phyloP scores from a whole-genome alignment of 129 eudicot species.

The Gnaphalium uliginosum region DNA sequence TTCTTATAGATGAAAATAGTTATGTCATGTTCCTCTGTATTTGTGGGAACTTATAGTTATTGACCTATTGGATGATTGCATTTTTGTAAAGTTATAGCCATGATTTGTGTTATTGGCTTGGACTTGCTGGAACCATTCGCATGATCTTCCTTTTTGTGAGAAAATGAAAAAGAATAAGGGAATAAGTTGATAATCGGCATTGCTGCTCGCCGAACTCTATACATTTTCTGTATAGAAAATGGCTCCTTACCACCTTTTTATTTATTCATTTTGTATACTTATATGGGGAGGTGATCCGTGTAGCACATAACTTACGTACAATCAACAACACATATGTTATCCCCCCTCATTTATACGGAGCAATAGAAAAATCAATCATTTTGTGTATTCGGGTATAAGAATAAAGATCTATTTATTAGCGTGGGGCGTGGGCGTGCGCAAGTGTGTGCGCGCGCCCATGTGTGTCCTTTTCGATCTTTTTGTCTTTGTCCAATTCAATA shows the following conservation, averaged over 20 bases:
- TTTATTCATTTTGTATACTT: too few species aligned
- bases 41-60: background rate
- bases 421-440: too few species aligned
- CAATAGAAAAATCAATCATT: background rate
- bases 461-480: background rate
- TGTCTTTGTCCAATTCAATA: conserved; percentile 6
- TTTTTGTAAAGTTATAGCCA: background rate
- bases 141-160: background rate
- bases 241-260: background rate
- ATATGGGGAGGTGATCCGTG: too few species aligned
- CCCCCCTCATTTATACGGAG: too few species aligned
- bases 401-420: too few species aligned
- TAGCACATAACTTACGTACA: too few species aligned
- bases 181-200: background rate
- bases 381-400: background rate
- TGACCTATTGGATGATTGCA: background rate
- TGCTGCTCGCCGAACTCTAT: background rate
- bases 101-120: background rate
- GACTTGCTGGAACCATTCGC: background rate
- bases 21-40: background rate
- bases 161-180: background rate
- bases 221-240: background rate
- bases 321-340: too few species aligned
- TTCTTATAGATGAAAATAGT: background rate
- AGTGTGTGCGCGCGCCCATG: too few species aligned